Evolutionary conservation across 2,329 filamentous ascomycete genomes (phyloP).

Genomic region (Diaporthe vaccinii): DNA sequence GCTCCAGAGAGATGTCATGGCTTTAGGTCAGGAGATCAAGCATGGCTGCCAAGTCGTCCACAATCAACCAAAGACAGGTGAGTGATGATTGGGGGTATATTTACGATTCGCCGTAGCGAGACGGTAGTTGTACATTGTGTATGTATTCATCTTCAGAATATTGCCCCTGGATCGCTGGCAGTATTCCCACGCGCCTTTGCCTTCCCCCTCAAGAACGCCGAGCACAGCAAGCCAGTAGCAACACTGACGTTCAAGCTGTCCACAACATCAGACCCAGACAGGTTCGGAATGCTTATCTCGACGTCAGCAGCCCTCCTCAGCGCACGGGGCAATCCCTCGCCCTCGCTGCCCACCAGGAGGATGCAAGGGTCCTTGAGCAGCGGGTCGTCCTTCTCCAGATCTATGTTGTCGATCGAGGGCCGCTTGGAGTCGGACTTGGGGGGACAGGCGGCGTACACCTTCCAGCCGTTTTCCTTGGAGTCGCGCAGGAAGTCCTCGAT

Average conservation of each 20-base stretch:
- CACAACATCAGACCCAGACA: slow-evolving; percentile 67
- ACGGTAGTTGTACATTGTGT: neutral
- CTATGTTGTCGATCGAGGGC: slow-evolving; percentile 62
- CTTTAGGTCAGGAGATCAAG: neutral
- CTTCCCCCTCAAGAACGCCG: slow-evolving; percentile 71
- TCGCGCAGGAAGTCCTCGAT: slow-evolving; percentile 77
- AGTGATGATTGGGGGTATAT: neutral
- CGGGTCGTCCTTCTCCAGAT: slow-evolving; percentile 65
- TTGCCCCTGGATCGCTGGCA: slow-evolving; percentile 5
- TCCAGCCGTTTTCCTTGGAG: slow-evolving; percentile 82
- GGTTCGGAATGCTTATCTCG: slow-evolving; percentile 74
- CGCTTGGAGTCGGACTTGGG: slow-evolving; percentile 53
- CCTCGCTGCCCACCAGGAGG: slow-evolving; percentile 87
- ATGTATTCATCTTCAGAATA: neutral
- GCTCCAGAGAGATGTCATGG: neutral
- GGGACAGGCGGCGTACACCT: slow-evolving; percentile 81
- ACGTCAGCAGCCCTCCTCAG: slow-evolving; percentile 76
- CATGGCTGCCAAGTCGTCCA: neutral
- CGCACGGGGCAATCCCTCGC: slow-evolving; percentile 76
- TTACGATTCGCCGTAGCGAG: neutral
- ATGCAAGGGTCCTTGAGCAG: slow-evolving; percentile 76
- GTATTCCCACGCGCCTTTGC: slow-evolving; percentile 43
- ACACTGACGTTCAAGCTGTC: slow-evolving; percentile 97
- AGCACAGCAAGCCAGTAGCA: slow-evolving; percentile 82
- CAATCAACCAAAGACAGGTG: neutral